Conservation (phyloP, 257 asterid species). For the Przewalskia tangutica region DNA sequence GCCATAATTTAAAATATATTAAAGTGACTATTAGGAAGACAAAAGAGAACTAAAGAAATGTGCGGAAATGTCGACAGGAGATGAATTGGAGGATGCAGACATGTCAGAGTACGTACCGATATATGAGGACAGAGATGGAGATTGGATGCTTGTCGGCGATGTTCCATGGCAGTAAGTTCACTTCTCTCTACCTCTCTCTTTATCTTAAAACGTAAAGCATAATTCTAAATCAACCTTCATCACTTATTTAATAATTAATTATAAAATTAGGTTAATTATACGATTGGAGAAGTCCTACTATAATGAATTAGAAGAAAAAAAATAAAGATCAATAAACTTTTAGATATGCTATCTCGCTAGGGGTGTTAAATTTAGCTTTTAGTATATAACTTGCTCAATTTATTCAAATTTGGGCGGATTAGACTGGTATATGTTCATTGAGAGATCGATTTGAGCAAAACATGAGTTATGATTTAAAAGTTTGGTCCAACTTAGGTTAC, state of each 20-base stretch:
- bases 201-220: no score
- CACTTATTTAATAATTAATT: no score
- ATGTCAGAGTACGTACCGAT: slow-evolving; percentile 56
- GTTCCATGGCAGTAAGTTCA: slow-evolving; percentile 72
- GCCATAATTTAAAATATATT: no score
- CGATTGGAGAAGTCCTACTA: no score
- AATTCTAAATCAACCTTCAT: no score
- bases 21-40: background rate
- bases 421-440: background rate
- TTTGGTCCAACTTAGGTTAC: no score
- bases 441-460: background rate
- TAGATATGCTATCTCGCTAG: background rate
- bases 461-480: no score
- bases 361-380: background rate
- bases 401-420: background rate
- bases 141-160: slow-evolving; percentile 90
- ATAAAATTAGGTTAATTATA: no score
- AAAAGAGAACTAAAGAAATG: background rate
- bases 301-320: no score
- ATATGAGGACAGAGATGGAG: slow-evolving; percentile 86
- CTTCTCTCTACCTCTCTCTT: no score
- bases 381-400: background rate
- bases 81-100: slow-evolving; percentile 41
- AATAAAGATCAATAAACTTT: no score
- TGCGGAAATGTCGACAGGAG: slow-evolving; percentile 28